These are phyloP conservation scores for Oryza glaberrima DNA, from an alignment of 176 grass and related monocot genomes.

Conservation along the genomic window DNA sequence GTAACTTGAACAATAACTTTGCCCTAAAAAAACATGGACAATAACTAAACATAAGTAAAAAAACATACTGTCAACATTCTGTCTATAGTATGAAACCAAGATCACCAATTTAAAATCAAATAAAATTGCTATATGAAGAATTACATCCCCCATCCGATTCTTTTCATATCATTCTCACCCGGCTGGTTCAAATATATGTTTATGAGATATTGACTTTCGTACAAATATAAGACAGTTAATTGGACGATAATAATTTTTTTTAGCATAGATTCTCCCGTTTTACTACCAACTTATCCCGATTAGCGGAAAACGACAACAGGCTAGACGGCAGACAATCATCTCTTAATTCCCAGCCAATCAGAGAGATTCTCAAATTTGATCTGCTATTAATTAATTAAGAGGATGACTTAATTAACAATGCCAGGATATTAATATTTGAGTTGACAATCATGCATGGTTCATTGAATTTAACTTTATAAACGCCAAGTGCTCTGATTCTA, in stretches of 20 bases:
- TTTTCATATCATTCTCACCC: too few species aligned
- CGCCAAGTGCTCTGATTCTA: background rate
- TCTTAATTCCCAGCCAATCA: constrained; percentile 20
- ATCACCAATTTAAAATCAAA: too few species aligned
- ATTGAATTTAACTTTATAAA: background rate
- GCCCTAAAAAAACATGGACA: too few species aligned
- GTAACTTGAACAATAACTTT: too few species aligned
- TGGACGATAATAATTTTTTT: background rate
- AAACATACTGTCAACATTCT: too few species aligned
- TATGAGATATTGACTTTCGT: too few species aligned
- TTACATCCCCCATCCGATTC: too few species aligned
- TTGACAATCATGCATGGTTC: background rate
- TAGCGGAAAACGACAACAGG: constrained; percentile 27
- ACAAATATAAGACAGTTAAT: background rate
- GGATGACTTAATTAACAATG: background rate
- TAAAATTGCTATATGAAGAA: too few species aligned
- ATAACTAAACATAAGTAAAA: too few species aligned
- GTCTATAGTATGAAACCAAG: too few species aligned
- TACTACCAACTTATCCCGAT: background rate
- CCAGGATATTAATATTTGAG: background rate
- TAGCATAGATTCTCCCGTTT: background rate
- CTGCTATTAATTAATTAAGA: constrained; percentile 18
- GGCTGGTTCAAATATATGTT: too few species aligned
- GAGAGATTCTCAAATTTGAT: background rate
- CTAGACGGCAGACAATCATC: background rate